A percentile compares a stretch with the other conserved stretches of the same genome.
These are phyloP conservation scores for Penicillium aurantiogriseum DNA, from an alignment of 2,329 filamentous ascomycete genomes.

Conservation along the genomic window DNA sequence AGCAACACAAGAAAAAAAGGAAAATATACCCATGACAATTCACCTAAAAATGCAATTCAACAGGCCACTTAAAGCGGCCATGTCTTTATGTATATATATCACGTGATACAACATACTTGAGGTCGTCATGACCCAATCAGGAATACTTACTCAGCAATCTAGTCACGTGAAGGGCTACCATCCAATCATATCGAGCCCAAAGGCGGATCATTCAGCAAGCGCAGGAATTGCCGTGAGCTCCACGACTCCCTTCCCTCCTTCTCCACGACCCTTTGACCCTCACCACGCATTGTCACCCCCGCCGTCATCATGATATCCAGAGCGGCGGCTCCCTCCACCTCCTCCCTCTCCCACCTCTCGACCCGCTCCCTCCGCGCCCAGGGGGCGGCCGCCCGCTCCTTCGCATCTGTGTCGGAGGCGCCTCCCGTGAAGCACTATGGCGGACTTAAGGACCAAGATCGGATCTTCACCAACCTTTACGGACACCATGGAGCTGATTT, in stretches of 20 bases:
- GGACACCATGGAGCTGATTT: conserved; percentile 87
- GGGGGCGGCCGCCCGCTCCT: conserved; percentile 56
- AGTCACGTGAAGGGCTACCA: conserved; percentile 27
- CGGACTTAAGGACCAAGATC: conserved; percentile 90
- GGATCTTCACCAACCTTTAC: conserved; percentile 99
- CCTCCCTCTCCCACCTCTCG: conserved; percentile 41
- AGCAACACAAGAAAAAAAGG: background rate
- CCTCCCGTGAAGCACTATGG: conserved; percentile 68
- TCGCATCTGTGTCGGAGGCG: conserved; percentile 76
- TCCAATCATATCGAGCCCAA: conserved; percentile 41
- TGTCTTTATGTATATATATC: background rate
- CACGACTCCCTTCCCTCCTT: conserved; percentile 25
- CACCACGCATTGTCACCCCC: conserved; percentile 34
- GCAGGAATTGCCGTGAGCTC: conserved; percentile 39
- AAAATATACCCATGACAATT: background rate
- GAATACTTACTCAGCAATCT: conserved; percentile 19
- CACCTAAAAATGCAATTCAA: background rate
- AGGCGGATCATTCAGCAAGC: conserved; percentile 42
- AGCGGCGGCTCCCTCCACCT: conserved; percentile 46
- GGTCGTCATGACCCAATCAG: conserved; percentile 13
- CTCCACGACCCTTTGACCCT: conserved; percentile 26
- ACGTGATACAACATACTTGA: background rate
- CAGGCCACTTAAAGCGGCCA: background rate
- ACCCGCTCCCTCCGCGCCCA: conserved; percentile 43
- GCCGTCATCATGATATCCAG: conserved; percentile 46